A percentile compares a stretch with the other conserved stretches of the same genome.
Conservation (phyloP, 371 early-diverging fungal genomes). For the Mucor indicus region DNA sequence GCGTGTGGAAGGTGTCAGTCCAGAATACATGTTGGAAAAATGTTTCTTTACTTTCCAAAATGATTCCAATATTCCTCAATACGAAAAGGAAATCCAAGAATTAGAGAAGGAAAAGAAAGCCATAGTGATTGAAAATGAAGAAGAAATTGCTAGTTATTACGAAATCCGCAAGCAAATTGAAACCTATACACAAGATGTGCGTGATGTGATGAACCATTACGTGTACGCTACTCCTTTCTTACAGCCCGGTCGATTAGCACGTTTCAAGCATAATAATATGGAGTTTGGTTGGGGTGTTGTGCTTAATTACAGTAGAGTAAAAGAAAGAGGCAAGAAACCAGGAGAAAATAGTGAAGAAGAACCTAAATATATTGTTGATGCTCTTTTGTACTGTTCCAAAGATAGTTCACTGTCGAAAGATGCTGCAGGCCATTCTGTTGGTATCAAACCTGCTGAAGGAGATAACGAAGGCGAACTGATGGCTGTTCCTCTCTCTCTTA, state of each 20-base stretch:
- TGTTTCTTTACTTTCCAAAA: slow-evolving; percentile 98
- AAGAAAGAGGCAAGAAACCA: slow-evolving; percentile 18
- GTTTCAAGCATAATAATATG: slow-evolving; percentile 59
- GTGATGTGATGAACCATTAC: slow-evolving; percentile 83
- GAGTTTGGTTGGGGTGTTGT: slow-evolving; percentile 97
- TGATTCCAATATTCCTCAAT: slow-evolving; percentile 75
- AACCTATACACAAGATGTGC: slow-evolving; percentile 60
- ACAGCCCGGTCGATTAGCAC: slow-evolving; percentile 85
- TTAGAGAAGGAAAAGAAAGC: slow-evolving; percentile 56
- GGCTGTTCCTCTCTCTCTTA: slow-evolving; percentile 79
- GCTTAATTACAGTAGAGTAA: slow-evolving; percentile 40
- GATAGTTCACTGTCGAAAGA: slow-evolving; percentile 56
- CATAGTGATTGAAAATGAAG: slow-evolving; percentile 70
- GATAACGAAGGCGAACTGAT: slow-evolving; percentile 36
- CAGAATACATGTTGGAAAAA: slow-evolving; percentile 93
- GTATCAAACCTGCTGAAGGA: slow-evolving; percentile 59
- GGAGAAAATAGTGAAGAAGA: slow-evolving; percentile 23
- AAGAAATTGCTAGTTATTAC: slow-evolving; percentile 70
- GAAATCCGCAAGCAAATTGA: slow-evolving; percentile 75
- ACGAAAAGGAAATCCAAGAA: slow-evolving; percentile 57
- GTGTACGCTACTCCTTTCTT: slow-evolving; percentile 77
- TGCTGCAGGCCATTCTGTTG: slow-evolving; percentile 54
- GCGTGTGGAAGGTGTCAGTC: slow-evolving; percentile 95
- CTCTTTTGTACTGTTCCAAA: slow-evolving; percentile 73
- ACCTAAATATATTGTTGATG: slow-evolving; percentile 76